Evolutionary conservation across 805 yeast species (phyloP), one percentile per base, ranked within the genome.

Genomic region (Suhomyces vadensis): DNA sequence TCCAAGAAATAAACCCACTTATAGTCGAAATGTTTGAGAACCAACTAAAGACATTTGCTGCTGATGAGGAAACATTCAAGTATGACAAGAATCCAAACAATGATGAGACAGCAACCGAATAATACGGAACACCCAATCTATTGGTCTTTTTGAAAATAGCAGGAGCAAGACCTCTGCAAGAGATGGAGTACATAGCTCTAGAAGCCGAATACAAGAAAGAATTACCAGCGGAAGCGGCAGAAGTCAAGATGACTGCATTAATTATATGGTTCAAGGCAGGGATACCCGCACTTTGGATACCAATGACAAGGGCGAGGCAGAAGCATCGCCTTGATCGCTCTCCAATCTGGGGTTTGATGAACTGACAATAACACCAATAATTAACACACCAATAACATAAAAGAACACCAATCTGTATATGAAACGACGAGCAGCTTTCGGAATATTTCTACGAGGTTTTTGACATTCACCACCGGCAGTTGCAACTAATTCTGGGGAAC

Each of bases 271-370:
- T 95, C 38, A 88, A 69, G 0, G 77, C 83, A 25, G 70, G 77
- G 42, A 89, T 84, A 1, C 79, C 76, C 56, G 87, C 66, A 43
- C 73, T 74, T 64, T 74, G 75, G 89, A 89, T 88, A 2, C 92
- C 92, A 54, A 89, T 79, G 41, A 87, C 94, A 56, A 84, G 0
- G 96, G 94, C 14, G 90, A 82, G 20, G 85, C 85, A 53, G 77
- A 64, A 19, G 55, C 46, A 27, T 52, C 41, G 35, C 46, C 38
- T 9, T 45, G 33, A 10, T 60, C 64, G 35, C 49, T 26, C 35
- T 54, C 42, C 52, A 68, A 62, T 17, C 45, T 45, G 2, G 49
- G 49, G 46, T 60, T 59, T 20, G 50, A 59, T 26, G 67, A 60
- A 42, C 57, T 49, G 22, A 68, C 72, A 47, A 68, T 62, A 26